phyloP scores from a whole-genome alignment of 176 grass and related monocot species.

The Carex cristatella region DNA sequence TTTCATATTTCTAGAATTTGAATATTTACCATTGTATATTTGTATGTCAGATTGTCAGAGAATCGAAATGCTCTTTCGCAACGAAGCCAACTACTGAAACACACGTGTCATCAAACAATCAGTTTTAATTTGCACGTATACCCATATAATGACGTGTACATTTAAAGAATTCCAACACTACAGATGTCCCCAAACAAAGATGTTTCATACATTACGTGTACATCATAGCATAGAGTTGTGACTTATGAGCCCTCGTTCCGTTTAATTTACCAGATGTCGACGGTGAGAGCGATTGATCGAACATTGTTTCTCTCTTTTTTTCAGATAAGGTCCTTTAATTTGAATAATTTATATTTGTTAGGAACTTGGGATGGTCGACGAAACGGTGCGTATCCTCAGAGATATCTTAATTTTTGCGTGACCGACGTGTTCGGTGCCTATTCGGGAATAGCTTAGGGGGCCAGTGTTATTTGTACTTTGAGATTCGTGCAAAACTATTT shows the following conservation, averaged over 20 bases:
- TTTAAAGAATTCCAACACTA: background rate
- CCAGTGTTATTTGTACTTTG: too few species aligned
- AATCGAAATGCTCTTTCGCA: too few species aligned
- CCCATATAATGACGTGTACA: background rate
- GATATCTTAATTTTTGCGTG: too few species aligned
- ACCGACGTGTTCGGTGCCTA: too few species aligned
- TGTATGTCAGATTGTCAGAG: too few species aligned
- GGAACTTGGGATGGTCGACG: too few species aligned
- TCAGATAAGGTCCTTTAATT: background rate
- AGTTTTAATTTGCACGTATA: background rate
- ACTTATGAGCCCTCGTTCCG: background rate
- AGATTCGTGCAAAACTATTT: too few species aligned
- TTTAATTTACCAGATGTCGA: background rate
- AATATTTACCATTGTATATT: too few species aligned
- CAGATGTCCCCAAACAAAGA: background rate
- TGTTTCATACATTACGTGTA: background rate
- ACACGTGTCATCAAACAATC: background rate
- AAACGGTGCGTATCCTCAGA: too few species aligned
- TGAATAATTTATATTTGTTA: background rate
- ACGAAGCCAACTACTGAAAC: background rate
- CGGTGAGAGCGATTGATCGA: background rate
- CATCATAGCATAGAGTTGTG: background rate
- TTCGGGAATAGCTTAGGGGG: too few species aligned
- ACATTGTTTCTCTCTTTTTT: background rate
- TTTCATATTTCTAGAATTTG: too few species aligned